Percentiles rank a stretch among this genome's conserved stretches.
These are phyloP conservation scores for Aspergillus texensis DNA, from an alignment of 2,329 filamentous ascomycete genomes.

Conservation along the genomic window DNA sequence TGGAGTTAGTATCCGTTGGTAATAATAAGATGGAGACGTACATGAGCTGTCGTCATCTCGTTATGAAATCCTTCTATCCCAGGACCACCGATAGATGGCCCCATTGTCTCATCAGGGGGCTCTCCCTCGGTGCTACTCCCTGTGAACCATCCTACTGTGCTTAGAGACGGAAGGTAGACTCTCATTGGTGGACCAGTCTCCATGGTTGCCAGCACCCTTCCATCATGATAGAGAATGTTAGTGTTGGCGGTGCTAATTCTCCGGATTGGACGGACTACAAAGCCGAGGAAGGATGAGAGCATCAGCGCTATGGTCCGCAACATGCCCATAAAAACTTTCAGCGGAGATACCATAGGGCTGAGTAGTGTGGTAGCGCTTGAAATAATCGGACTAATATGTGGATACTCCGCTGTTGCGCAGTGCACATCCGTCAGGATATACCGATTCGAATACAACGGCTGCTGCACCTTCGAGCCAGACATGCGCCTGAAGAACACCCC, in stretches of 20 bases:
- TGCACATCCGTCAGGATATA: conserved; percentile 70
- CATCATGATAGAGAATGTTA: neutral
- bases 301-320: conserved; percentile 47
- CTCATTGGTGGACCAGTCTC: neutral
- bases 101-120: neutral
- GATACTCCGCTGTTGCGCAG: conserved; percentile 55
- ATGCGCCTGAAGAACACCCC: conserved; percentile 62
- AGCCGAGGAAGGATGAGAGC: conserved; percentile 58
- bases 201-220: neutral
- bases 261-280: conserved; percentile 59
- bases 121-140: neutral
- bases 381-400: conserved; percentile 59
- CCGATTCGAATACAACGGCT: conserved; percentile 69
- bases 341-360: neutral
- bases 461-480: conserved; percentile 44
- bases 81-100: conserved; percentile 4
- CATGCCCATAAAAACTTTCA: conserved; percentile 1
- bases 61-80: conserved; percentile 38
- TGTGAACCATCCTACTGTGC: neutral
- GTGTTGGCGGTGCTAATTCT: conserved; percentile 56
- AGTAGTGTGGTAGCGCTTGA: conserved; percentile 60
- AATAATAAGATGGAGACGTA: neutral
- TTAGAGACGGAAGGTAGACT: neutral
- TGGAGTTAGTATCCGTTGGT: neutral
- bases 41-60: conserved; percentile 20